Evolutionary conservation across 345 rosid species (phyloP), one percentile per base, ranked within the genome.

Genomic region (Kernera saxatilis): DNA sequence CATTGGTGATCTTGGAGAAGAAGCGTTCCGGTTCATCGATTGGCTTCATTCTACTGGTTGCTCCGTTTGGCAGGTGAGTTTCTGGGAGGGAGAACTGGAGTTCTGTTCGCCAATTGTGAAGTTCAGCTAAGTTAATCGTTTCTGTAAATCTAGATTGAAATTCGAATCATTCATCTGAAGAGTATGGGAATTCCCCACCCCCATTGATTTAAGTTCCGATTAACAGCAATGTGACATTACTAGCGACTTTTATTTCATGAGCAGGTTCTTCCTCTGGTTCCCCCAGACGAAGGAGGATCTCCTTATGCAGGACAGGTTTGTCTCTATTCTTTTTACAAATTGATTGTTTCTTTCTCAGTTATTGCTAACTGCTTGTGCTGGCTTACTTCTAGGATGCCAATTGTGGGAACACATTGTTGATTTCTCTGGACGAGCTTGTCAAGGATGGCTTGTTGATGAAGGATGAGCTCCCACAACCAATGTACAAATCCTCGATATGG

Each of bases 221-320:
- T 17, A 39, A 13, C 8, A 10, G 50, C 8, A 52, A n/a, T 23
- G 3, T 15, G 6, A 6, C 1, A 18, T 23, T 27, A 46, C 11
- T 55, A 29, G 1, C 8, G 19, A 10, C 5, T 37, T 63, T 12
- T 5, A 3, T 21, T 70, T 25, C 7, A 26, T 60, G 55, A 61
- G 77, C 82, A 93, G 98, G 98, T 93, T 64, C 92, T 93, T 70
- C 98, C 98, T 70, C 94, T 93, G 21, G 98, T 91, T 78, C 97
- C 98, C 23, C 94, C 97, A 6, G 95, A 84, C 48, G 88, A 79
- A 53, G 87, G 71, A 46, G 96, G 98, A 41, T 93, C 94, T 45
- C 97, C 98, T 1, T 93, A 93, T 81, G 82, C 97, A 21, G 97
- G 98, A 29, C 86, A 89, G 98, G 98, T 93, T 53, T 63, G 61